Evolutionary conservation across 1,284 basidiomycete genomes (phyloP), one percentile per base, ranked within the genome.

Genomic region (Naganishia cerealis): DNA sequence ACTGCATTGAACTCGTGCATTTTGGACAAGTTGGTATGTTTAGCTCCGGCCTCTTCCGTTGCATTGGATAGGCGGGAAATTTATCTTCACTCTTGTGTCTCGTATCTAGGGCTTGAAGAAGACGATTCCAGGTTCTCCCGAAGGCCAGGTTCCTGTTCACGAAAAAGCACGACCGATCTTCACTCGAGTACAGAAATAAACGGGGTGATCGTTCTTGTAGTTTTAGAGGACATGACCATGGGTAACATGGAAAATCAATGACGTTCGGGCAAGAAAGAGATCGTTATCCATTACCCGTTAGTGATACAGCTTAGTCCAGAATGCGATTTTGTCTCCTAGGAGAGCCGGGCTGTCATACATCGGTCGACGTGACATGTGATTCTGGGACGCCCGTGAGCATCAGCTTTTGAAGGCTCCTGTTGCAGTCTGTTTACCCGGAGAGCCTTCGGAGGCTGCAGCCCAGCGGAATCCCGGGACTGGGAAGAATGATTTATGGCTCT

Each of bases 1-100:
- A 88, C 89, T 73, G 82, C 87, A 67, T 85, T 99, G 67, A 99
- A 99, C 85, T 84, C 88, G 72, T 99, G 96, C 83, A 92, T 98
- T 83, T 95, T 97, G 76, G 90, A 95, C 81, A 98, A 97, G 81
- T 86, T 99, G 72, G 92, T 92, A 72, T 74, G 88, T 24, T 24
- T 9, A 9, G 24, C 46, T 84, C 53, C 39, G 57, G 6, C 46
- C 52, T 63, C n/a, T 26, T 55, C 7, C 50, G 26, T 59, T 38
- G 18, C 58, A 15, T 13, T 9, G 39, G 12, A 42, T 16, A 52
- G 36, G n/a, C 43, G 6, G 42, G 42, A 48, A 46, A 21, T 43
- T 48, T 7, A 50, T 15, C 7, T 10, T 3, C 29, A 12, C 5
- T 38, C 10, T 52, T 40, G 16, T 46, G 16, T 65, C 38, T 43